Conservation (phyloP, 2,329 filamentous ascomycete species). For the Metarhizium humberi region DNA sequence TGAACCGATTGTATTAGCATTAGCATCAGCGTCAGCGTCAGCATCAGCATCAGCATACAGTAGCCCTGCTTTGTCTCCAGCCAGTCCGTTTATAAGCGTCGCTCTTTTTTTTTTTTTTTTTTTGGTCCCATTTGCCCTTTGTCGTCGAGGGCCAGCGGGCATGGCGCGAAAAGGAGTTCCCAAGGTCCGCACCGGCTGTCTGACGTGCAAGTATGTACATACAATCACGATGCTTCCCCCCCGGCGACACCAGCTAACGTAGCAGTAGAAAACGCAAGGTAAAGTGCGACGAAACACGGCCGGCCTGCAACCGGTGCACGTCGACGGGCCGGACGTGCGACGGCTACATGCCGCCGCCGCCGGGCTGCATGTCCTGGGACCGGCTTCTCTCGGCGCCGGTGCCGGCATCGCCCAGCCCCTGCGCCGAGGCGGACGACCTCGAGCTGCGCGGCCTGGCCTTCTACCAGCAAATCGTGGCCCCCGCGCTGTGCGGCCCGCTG, state of each 20-base stretch:
- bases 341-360: constrained; percentile 35
- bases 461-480: constrained; percentile 27
- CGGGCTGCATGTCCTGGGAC: constrained; percentile 23
- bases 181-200: constrained; percentile 38
- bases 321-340: constrained; percentile 45
- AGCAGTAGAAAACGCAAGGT: constrained; percentile 39
- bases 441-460: constrained; percentile 26
- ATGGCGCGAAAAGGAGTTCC: constrained; percentile 16
- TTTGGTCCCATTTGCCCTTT: not conserved
- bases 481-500: constrained; percentile 24
- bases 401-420: constrained; percentile 10
- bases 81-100: no score
- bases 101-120: no score
- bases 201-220: constrained; percentile 40
- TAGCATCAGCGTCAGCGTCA: no score
- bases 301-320: constrained; percentile 39
- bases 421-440: constrained; percentile 8
- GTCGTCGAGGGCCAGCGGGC: not conserved
- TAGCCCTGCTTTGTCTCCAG: no score
- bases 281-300: constrained; percentile 48
- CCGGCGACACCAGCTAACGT: constrained; percentile 13
- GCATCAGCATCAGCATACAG: no score
- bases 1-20: no score
- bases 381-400: constrained; percentile 20
- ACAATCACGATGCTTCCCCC: no score